These are phyloP conservation scores for Drosera capensis DNA, from an alignment of 148 eudicot genomes.

Conservation along the genomic window DNA sequence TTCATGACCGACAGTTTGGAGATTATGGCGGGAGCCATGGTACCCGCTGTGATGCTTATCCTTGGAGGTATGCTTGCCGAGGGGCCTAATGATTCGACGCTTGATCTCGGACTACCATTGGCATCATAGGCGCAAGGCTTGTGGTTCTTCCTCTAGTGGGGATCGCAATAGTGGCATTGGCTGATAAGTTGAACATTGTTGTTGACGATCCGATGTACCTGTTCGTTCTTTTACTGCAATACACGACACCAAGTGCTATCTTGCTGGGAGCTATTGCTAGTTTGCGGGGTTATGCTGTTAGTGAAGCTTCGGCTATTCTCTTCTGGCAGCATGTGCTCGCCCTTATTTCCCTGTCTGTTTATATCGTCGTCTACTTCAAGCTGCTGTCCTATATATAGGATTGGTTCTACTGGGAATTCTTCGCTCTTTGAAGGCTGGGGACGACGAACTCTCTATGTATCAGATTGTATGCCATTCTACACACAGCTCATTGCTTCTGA, in stretches of 20 bases:
- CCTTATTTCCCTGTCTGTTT: slow-evolving; percentile 42
- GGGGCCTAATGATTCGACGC: slow-evolving; percentile 44
- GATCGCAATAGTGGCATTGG: slow-evolving; percentile 30
- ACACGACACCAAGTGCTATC: slow-evolving; percentile 60
- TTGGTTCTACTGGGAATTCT: no score
- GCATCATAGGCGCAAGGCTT: slow-evolving; percentile 37
- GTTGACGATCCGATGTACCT: slow-evolving; percentile 44
- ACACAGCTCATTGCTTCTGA: no score
- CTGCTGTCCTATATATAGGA: slow-evolving; percentile 17
- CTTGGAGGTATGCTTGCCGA: slow-evolving; percentile 64
- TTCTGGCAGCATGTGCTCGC: slow-evolving; percentile 70
- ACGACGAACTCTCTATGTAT: no score
- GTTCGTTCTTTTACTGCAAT: slow-evolving; percentile 51
- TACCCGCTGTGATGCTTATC: slow-evolving; percentile 67
- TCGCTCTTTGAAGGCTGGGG: no score
- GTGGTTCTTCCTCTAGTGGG: slow-evolving; percentile 49
- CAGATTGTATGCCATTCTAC: no score
- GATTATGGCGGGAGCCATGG: slow-evolving; percentile 49
- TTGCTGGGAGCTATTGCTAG: slow-evolving; percentile 59
- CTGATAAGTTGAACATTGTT: slow-evolving; percentile 33
- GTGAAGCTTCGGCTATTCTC: slow-evolving; percentile 49
- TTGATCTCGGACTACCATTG: slow-evolving; percentile 44
- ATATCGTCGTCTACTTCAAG: slow-evolving; percentile 36
- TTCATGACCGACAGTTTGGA: slow-evolving; percentile 48
- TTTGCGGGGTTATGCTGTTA: slow-evolving; percentile 53